These are phyloP conservation scores for Cardiospermum halicacabum DNA, from an alignment of 345 rosid genomes.

Conservation along the genomic window DNA sequence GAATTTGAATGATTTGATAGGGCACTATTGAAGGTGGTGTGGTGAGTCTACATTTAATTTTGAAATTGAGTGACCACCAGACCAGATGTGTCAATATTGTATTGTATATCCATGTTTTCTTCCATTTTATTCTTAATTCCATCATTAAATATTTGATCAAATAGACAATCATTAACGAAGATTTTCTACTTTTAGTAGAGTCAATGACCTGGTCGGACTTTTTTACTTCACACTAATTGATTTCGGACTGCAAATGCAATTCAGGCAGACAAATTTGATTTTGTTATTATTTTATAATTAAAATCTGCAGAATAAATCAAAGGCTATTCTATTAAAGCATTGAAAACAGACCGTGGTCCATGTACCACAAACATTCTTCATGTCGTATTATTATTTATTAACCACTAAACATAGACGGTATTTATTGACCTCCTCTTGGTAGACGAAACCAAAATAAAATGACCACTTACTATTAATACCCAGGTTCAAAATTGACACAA, in stretches of 20 bases:
- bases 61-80: not conserved
- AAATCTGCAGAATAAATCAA: too few relatives aligned
- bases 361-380: not conserved
- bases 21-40: not conserved
- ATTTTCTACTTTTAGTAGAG: too few relatives aligned
- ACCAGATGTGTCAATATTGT: not conserved
- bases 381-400: not conserved
- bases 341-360: not conserved
- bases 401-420: not conserved
- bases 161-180: too few relatives aligned
- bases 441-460: not conserved
- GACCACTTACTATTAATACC: not conserved
- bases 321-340: not conserved
- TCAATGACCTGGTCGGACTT: too few relatives aligned
- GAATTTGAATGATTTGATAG: constrained; percentile 15
- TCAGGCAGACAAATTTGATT: too few relatives aligned
- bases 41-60: not conserved
- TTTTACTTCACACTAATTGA: not conserved
- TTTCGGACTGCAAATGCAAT: too few relatives aligned
- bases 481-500: not conserved
- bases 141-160: not conserved
- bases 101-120: not conserved
- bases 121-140: not conserved
- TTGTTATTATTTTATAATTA: too few relatives aligned
- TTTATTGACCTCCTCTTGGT: not conserved